A percentile compares a stretch with the other conserved stretches of the same genome.
Evolutionary conservation across 2,329 filamentous ascomycete species (phyloP).

Genomic region (Fusarium sp.): DNA sequence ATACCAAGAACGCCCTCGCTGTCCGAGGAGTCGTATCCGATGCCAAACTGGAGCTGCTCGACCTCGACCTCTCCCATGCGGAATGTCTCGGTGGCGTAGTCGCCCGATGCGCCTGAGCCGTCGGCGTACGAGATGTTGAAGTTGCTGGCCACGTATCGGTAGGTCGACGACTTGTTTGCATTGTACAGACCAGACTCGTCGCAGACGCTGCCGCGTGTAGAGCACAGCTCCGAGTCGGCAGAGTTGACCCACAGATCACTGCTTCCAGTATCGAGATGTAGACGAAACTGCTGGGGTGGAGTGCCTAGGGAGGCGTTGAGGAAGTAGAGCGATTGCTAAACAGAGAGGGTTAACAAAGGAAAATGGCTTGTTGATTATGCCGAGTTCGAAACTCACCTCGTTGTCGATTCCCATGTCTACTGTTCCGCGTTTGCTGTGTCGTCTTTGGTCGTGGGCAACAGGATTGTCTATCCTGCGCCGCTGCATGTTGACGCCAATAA

Average conservation of each 20-base stretch:
- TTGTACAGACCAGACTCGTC: conserved; percentile 70
- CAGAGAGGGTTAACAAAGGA: conserved; percentile 1
- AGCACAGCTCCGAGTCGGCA: conserved; percentile 67
- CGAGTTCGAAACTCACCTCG: conserved; percentile 53
- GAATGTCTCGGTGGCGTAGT: conserved; percentile 82
- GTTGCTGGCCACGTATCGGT: conserved; percentile 73
- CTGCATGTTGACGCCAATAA: conserved; percentile 58
- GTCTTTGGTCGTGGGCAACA: conserved; percentile 55
- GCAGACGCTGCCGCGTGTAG: conserved; percentile 60
- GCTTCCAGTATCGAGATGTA: conserved; percentile 74
- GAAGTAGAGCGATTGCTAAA: conserved; percentile 69
- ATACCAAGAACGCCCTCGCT: conserved; percentile 83
- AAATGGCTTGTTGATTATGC: no score
- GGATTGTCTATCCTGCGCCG: conserved; percentile 52
- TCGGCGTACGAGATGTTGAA: conserved; percentile 94
- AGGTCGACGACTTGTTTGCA: conserved; percentile 78
- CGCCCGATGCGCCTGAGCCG: conserved; percentile 77
- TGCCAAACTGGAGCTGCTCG: conserved; percentile 72
- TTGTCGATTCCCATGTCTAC: conserved; percentile 63
- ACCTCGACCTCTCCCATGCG: conserved; percentile 64
- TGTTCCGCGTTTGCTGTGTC: conserved; percentile 51
- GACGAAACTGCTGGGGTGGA: conserved; percentile 63
- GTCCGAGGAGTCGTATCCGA: conserved; percentile 70
- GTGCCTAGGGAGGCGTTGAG: conserved; percentile 71
- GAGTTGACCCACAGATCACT: conserved; percentile 78